Percentiles rank a stretch among this genome's conserved stretches.
These are phyloP conservation scores for Leccinum rimulosum DNA, from an alignment of 768 basidiomycete genomes.

Conservation along the genomic window DNA sequence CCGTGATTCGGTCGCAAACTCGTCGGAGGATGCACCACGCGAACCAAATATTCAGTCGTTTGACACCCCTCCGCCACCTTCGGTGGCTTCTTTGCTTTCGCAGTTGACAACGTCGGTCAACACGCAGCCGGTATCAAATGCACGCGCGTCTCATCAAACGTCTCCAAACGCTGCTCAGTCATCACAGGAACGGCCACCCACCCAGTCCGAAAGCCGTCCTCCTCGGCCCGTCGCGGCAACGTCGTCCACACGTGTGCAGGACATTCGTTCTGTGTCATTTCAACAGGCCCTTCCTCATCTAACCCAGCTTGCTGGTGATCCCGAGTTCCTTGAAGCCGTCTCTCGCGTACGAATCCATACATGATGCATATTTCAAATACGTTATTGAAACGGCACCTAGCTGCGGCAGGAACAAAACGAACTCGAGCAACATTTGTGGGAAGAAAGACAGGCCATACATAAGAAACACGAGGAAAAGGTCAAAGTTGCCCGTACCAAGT, in stretches of 20 bases:
- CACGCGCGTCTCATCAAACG: background rate
- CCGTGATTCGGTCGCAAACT: conserved; percentile 8
- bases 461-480: conserved; percentile 70
- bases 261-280: conserved; percentile 54
- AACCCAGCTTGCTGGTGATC: conserved; percentile 56
- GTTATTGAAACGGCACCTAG: conserved; percentile 35
- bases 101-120: conserved; percentile 45
- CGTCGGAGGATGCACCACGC: conserved; percentile 2
- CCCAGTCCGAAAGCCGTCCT: conserved; percentile 10
- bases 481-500: conserved; percentile 67
- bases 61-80: conserved; percentile 28
- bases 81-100: conserved; percentile 62
- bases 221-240: conserved; percentile 10
- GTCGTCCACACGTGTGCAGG: conserved; percentile 14
- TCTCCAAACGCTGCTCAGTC: conserved; percentile 13
- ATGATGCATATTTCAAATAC: background rate
- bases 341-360: conserved; percentile 43
- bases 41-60: conserved; percentile 2
- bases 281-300: conserved; percentile 68
- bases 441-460: conserved; percentile 61
- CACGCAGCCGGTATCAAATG: conserved; percentile 9
- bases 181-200: conserved; percentile 14
- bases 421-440: conserved; percentile 67
- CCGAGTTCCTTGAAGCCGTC: conserved; percentile 47
- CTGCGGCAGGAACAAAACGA: conserved; percentile 69